phyloP scores from a whole-genome alignment of 768 basidiomycete species.

The Phlebiopsis flavidoalba region DNA sequence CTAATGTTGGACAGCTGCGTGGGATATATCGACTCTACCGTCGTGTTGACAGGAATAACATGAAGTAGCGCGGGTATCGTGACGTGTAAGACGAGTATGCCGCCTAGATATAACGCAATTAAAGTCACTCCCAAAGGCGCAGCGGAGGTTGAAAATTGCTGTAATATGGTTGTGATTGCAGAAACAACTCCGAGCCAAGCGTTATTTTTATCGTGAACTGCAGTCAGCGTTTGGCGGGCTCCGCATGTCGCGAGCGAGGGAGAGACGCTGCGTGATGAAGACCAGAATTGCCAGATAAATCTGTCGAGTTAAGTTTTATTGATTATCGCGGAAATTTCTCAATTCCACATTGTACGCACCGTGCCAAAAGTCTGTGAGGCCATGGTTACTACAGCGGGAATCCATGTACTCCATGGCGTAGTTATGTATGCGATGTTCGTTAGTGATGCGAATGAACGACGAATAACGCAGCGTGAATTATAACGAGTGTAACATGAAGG shows the following conservation, averaged over 20 bases:
- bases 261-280: background rate
- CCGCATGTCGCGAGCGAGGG: background rate
- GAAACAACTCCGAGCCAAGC: background rate
- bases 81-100: background rate
- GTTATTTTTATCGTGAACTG: background rate
- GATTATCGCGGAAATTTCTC: too few species aligned
- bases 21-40: background rate
- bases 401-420: background rate
- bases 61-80: background rate
- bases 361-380: background rate
- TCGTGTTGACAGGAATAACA: background rate
- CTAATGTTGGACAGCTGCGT: background rate
- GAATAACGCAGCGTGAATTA: background rate
- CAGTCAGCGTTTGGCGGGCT: background rate
- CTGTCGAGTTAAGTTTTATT: background rate
- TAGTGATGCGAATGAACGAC: background rate
- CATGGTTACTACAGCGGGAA: background rate
- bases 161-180: background rate
- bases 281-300: background rate
- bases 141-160: background rate
- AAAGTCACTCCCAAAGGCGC: background rate
- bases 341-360: background rate
- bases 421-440: background rate
- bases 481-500: background rate
- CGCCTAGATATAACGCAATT: background rate